These are phyloP conservation scores for Boletus vermiculosoides DNA, from an alignment of 768 basidiomycete genomes.

Conservation along the genomic window DNA sequence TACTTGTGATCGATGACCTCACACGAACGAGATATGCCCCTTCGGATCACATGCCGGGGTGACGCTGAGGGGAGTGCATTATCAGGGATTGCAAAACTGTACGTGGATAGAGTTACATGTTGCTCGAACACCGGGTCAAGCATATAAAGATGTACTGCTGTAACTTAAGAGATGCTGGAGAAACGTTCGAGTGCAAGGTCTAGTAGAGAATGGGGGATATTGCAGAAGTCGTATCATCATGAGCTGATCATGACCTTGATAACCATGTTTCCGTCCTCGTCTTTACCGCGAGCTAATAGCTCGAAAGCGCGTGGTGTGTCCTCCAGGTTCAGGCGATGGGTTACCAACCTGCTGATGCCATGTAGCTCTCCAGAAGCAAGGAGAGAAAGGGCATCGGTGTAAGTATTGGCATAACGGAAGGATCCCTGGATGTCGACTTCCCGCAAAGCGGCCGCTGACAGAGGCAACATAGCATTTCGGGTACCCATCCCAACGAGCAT, in stretches of 20 bases:
- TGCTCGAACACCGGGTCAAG: conserved; percentile 10
- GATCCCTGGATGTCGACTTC: conserved; percentile 93
- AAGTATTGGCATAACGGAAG: conserved; percentile 90
- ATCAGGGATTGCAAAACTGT: conserved; percentile 7
- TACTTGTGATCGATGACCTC: conserved; percentile 14
- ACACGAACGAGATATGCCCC: background rate
- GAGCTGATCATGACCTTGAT: conserved; percentile 84
- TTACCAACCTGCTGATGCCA: conserved; percentile 71
- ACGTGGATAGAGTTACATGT: conserved; percentile 27
- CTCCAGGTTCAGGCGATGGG: conserved; percentile 68
- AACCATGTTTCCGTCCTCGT: conserved; percentile 77
- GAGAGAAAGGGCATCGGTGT: conserved; percentile 79
- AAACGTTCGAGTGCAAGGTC: conserved; percentile 7
- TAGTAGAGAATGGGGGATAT: conserved; percentile 7
- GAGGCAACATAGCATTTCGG: conserved; percentile 75
- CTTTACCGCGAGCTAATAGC: conserved; percentile 71
- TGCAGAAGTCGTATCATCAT: conserved; percentile 20
- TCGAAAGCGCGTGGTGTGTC: conserved; percentile 78
- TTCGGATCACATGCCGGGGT: background rate
- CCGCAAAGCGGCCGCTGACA: conserved; percentile 76
- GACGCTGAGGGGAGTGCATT: background rate
- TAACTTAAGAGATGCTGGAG: conserved; percentile 13
- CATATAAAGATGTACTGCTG: conserved; percentile 12
- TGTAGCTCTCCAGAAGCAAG: conserved; percentile 63
- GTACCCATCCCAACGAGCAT: conserved; percentile 97